These are phyloP conservation scores for Aspergillus fructus DNA, from an alignment of 2,329 filamentous ascomycete species.

Conservation along the genomic window DNA sequence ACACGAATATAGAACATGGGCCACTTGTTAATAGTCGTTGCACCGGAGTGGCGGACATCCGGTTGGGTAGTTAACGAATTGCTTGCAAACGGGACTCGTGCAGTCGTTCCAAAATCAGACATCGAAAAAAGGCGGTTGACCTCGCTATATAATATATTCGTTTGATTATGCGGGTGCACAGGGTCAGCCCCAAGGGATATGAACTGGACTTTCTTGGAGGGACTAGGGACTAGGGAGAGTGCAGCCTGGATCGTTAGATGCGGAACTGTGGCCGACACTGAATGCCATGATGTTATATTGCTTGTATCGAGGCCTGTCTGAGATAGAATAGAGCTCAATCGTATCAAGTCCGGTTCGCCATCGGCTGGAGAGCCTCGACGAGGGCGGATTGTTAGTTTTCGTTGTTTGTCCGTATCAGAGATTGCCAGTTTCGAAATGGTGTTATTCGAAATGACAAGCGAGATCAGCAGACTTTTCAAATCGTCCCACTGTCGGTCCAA, in stretches of 20 bases:
- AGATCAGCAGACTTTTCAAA: slow-evolving; percentile 59
- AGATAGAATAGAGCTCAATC: slow-evolving; percentile 56
- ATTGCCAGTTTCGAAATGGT: slow-evolving; percentile 57
- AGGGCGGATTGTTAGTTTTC: slow-evolving; percentile 34
- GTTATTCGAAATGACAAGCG: slow-evolving; percentile 70
- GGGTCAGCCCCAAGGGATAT: slow-evolving; percentile 75
- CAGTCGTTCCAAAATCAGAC: slow-evolving; percentile 71
- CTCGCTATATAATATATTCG: slow-evolving; percentile 70
- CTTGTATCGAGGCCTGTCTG: slow-evolving; percentile 64
- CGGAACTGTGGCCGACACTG: slow-evolving; percentile 64
- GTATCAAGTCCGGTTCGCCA: slow-evolving; percentile 24
- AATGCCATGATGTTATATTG: slow-evolving; percentile 63
- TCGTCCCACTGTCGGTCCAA: slow-evolving; percentile 64
- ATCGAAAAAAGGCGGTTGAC: slow-evolving; percentile 74
- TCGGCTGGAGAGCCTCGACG: not conserved
- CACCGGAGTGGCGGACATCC: slow-evolving; percentile 45
- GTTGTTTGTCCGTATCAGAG: slow-evolving; percentile 50
- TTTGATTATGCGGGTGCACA: slow-evolving; percentile 54
- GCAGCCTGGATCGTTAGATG: slow-evolving; percentile 65
- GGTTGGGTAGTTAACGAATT: slow-evolving; percentile 15
- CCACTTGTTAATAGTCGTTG: slow-evolving; percentile 68
- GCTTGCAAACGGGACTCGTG: slow-evolving; percentile 37
- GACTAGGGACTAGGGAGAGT: slow-evolving; percentile 68
- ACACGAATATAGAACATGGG: slow-evolving; percentile 87
- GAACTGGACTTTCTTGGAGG: slow-evolving; percentile 74